A percentile compares a stretch with the other conserved stretches of the same genome.
Conservation (phyloP, 2,329 filamentous ascomycete species). For the Cladosporium colombiae region DNA sequence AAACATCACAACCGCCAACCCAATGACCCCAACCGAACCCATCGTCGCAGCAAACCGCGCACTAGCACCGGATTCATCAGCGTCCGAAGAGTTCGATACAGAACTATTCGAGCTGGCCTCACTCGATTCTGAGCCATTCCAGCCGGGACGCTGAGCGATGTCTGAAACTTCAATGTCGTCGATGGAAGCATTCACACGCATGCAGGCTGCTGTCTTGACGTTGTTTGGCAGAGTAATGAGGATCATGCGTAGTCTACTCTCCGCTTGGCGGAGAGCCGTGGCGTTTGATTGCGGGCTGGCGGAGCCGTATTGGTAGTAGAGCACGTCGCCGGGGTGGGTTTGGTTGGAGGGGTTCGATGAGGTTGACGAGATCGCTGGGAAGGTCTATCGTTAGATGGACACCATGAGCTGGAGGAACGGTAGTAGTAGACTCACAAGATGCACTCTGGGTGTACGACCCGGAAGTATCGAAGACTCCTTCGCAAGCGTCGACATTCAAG, state of each 20-base stretch:
- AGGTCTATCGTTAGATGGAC: neutral
- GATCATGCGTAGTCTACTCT: neutral
- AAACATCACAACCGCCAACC: neutral
- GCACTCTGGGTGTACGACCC: neutral
- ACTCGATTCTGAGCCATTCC: neutral
- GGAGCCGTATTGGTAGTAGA: neutral
- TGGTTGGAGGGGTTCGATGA: neutral
- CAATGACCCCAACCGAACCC: neutral
- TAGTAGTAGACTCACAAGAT: neutral
- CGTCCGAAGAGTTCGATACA: neutral
- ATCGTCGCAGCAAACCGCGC: neutral
- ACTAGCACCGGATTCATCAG: neutral
- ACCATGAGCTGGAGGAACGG: neutral
- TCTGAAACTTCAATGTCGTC: slow-evolving; percentile 1
- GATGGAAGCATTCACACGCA: neutral
- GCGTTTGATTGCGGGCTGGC: neutral
- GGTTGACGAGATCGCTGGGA: neutral
- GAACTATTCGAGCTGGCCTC: neutral
- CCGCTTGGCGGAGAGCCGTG: neutral
- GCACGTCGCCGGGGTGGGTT: neutral
- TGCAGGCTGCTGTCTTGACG: neutral
- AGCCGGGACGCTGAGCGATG: neutral
- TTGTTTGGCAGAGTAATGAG: neutral
- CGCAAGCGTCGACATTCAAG: neutral
- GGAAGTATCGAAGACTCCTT: neutral